These are phyloP conservation scores for Solanum chaucha DNA, from an alignment of 257 asterid genomes.

Conservation along the genomic window DNA sequence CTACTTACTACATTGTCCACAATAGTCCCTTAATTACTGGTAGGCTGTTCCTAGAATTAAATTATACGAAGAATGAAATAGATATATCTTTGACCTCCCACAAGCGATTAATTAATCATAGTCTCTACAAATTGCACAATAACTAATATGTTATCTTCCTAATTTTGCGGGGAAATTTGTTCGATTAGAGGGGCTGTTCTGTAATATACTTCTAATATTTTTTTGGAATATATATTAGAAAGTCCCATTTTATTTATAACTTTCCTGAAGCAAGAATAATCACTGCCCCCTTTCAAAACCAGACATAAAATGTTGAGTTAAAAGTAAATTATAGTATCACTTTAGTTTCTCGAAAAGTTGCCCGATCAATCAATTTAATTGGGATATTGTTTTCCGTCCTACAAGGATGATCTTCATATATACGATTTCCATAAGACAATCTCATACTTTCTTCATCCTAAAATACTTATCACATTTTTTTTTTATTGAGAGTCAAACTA, in stretches of 20 bases:
- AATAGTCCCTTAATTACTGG: background rate
- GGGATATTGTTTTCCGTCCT: background rate
- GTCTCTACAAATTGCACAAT: background rate
- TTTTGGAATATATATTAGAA: background rate
- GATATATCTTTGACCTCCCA: background rate
- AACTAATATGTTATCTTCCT: background rate
- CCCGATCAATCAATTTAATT: background rate
- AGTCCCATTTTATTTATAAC: background rate
- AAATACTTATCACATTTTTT: background rate
- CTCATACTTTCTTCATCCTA: background rate
- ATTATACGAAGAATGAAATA: background rate
- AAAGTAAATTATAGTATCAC: background rate
- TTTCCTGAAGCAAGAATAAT: background rate
- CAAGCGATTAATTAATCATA: background rate
- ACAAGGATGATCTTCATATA: background rate
- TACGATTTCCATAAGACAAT: too few relatives aligned
- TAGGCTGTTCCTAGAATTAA: background rate
- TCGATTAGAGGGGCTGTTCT: background rate
- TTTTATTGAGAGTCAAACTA: fast-evolving
- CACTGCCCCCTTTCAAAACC: background rate
- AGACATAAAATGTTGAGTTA: background rate
- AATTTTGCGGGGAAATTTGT: background rate
- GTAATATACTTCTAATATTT: background rate
- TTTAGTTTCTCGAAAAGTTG: background rate
- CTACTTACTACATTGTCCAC: background rate